Conservation (phyloP, 2,329 filamentous ascomycete species). For the Colletotrichum tofieldiae region DNA sequence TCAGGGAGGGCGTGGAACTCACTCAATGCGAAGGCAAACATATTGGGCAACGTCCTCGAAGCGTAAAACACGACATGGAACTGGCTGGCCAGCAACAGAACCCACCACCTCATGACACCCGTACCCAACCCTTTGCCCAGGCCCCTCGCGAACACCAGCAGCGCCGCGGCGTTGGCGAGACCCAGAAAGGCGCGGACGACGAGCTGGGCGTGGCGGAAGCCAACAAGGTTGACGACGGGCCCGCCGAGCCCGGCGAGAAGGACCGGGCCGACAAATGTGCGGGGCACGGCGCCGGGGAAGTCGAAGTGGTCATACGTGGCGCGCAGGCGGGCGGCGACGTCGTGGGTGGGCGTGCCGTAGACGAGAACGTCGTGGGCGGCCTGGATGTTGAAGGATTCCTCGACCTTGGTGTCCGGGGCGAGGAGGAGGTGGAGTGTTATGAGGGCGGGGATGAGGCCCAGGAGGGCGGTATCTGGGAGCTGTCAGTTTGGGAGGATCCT, state of each 20-base stretch:
- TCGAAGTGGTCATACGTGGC: constrained; percentile 87
- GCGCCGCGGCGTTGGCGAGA: constrained; percentile 78
- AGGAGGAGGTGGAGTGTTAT: constrained; percentile 79
- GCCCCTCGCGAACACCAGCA: constrained; percentile 76
- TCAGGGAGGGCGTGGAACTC: constrained; percentile 53
- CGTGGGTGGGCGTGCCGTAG: constrained; percentile 79
- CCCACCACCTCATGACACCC: constrained; percentile 83
- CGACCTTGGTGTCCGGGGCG: constrained; percentile 95
- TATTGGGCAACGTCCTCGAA: constrained; percentile 92
- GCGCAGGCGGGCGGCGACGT: constrained; percentile 69
- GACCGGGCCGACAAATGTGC: constrained; percentile 89
- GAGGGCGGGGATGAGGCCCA: constrained; percentile 73
- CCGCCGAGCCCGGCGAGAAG: constrained; percentile 81
- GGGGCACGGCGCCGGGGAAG: constrained; percentile 92
- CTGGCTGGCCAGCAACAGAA: constrained; percentile 83
- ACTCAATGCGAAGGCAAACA: constrained; percentile 94
- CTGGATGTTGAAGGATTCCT: constrained; percentile 98
- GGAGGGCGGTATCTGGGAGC: constrained; percentile 61
- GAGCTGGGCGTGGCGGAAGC: constrained; percentile 70
- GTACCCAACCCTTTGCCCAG: constrained; percentile 79
- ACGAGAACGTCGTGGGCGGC: constrained; percentile 90
- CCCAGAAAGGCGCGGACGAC: constrained; percentile 85
- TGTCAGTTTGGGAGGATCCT: constrained; percentile 25
- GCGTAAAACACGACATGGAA: constrained; percentile 97
- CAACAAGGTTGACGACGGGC: constrained; percentile 73